These are phyloP conservation scores for Aspergillus conjunctus DNA, from an alignment of 495 filamentous ascomycete genomes.

Conservation along the genomic window DNA sequence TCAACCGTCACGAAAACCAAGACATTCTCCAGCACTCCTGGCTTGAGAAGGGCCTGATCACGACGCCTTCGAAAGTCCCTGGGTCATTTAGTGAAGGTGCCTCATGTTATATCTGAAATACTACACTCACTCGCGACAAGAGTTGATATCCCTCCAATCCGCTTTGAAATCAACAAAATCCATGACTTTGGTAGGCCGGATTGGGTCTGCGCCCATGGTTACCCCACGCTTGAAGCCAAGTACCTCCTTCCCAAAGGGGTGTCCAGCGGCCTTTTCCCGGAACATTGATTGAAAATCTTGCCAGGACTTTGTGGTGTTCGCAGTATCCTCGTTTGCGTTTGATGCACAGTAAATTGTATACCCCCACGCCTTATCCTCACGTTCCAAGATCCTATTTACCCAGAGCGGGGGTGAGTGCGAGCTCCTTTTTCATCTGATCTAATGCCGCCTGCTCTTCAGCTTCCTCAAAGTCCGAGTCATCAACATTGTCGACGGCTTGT, in stretches of 20 bases:
- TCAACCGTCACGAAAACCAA: not conserved
- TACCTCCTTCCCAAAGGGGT: not conserved
- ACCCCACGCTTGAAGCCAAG: not conserved
- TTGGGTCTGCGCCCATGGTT: not conserved
- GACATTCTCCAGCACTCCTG: not conserved
- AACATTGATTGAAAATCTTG: not conserved
- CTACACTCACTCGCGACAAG: not conserved
- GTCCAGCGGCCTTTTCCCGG: not conserved
- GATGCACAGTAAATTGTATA: slow-evolving; percentile 1
- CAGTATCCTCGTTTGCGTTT: not conserved
- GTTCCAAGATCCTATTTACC: not conserved
- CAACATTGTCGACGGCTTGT: not conserved
- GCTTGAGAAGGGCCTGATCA: slow-evolving; percentile 1
- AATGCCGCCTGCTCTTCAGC: not conserved
- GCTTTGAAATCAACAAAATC: not conserved
- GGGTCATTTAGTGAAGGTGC: not conserved
- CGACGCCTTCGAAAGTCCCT: slow-evolving; percentile 4
- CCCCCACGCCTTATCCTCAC: not conserved
- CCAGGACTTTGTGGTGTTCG: not conserved
- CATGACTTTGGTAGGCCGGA: slow-evolving; percentile 1
- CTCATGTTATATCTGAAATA: not conserved
- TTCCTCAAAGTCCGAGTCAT: not conserved
- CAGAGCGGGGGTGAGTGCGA: slow-evolving; percentile 2
- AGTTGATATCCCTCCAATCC: not conserved
- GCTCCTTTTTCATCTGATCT: not conserved